Evolutionary conservation across 2,329 filamentous ascomycete genomes (phyloP), one percentile per base, ranked within the genome.

Genomic region (Epichloe uncinata): DNA sequence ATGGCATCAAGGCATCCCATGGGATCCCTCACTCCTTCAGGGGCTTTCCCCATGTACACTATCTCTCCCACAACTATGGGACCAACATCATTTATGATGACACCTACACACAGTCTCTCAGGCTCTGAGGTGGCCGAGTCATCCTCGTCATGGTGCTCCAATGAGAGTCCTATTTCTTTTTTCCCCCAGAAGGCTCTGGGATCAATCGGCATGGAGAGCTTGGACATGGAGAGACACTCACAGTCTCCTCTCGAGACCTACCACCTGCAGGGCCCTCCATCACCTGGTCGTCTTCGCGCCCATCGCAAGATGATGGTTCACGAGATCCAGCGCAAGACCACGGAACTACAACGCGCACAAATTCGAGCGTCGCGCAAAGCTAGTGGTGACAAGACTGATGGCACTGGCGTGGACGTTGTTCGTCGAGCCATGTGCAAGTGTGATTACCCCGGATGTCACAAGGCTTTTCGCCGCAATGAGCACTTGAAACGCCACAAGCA

Each of bases 401-500:
- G 58, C 16, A 52, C 56, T 1, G 56, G 57, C 4, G 60, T 68
- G 11, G 64, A 68, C n/a, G 63, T 68, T 12, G 65, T 67, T 11
- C 63, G 63, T n/a, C 55, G 64, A 43, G 65, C 63, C 56, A 69
- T 64, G 62, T 73, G 61, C 64, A 66, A 69, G 53, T 78, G 74
- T 54, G 63, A 69, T 15, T 68, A 71, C 34, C 66, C 66, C 6
- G 67, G 67, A 30, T 79, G 75, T 59, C 59, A 67, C 55, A 72
- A 71, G 55, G 69, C 68, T 0, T 77, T 74, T 52, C 71, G 73
- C 55, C 67, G 75, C 50, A 72, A 71, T 22, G 76, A 79, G 60
- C 76, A 79, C 53, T 62, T 78, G 16, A 79, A 78, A 63, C 69
- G 76, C 30, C 76, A 79, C 57, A 66, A 72, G 47, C 68, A 69